phyloP scores from a whole-genome alignment of 306 rosid genomes.

The Cucumis hystrix region DNA sequence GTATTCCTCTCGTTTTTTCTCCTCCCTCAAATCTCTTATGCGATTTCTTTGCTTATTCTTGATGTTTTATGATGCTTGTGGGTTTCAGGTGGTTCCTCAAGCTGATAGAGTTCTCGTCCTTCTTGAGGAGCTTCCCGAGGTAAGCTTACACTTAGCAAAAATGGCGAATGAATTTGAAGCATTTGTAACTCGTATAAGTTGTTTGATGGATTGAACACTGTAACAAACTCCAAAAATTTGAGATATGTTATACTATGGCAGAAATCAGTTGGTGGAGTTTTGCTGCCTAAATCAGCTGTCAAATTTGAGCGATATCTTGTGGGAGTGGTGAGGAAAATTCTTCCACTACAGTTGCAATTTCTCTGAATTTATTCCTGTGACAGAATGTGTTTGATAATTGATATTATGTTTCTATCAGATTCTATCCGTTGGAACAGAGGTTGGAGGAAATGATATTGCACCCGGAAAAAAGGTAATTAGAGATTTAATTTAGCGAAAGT shows the following conservation, averaged over 20 bases:
- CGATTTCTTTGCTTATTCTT: neutral
- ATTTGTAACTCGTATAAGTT: neutral
- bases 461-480: constrained; percentile 65
- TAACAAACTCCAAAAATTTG: neutral
- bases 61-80: neutral
- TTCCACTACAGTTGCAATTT: neutral
- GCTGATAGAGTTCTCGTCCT: constrained; percentile 93
- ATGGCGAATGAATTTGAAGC: neutral
- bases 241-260: constrained; percentile 9
- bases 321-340: constrained; percentile 57
- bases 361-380: neutral
- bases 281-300: constrained; percentile 83
- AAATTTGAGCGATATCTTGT: constrained; percentile 80
- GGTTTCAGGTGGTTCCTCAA: constrained; percentile 73
- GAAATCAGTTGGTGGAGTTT: constrained; percentile 83
- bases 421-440: constrained; percentile 69
- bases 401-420: constrained; percentile 32
- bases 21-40: neutral
- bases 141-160: constrained; percentile 9
- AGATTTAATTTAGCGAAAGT: neutral
- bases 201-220: neutral
- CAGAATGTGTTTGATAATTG: neutral
- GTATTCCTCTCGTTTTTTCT: neutral
- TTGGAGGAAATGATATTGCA: constrained; percentile 33
- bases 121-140: constrained; percentile 52